Evolutionary conservation across 176 grass and related monocot species (phyloP).

Genomic region (Ananas comosus): DNA sequence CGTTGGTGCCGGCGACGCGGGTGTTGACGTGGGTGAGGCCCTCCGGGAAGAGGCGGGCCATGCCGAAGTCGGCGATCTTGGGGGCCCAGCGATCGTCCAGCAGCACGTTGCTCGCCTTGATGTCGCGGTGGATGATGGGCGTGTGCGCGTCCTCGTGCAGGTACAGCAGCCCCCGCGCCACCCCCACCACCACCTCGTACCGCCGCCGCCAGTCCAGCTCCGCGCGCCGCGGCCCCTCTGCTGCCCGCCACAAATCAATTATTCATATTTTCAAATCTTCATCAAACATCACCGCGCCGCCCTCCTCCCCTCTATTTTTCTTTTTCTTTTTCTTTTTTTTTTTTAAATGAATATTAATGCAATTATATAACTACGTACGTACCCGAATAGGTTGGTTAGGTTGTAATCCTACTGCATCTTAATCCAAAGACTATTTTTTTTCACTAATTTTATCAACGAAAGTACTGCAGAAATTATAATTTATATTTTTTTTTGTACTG

Average conservation of each 20-base stretch:
- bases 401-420: no score
- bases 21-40: slow-evolving; percentile 61
- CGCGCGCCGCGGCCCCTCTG: slow-evolving; percentile 18
- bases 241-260: neutral
- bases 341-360: no score
- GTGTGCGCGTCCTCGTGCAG: slow-evolving; percentile 92
- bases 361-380: no score
- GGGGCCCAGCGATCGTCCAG: slow-evolving; percentile 65
- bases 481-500: no score
- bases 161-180: slow-evolving; percentile 87
- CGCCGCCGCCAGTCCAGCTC: slow-evolving; percentile 66
- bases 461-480: no score
- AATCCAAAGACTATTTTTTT: no score
- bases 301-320: no score
- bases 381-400: no score
- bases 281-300: neutral
- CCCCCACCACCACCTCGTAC: slow-evolving; percentile 61
- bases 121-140: slow-evolving; percentile 95
- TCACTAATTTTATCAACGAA: no score
- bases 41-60: slow-evolving; percentile 78
- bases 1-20: slow-evolving; percentile 79
- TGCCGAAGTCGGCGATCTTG: slow-evolving; percentile 98
- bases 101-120: slow-evolving; percentile 97
- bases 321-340: no score
- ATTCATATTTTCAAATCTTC: neutral